Evolutionary conservation across 148 eudicot genomes (phyloP).

Genomic region (Vaccinium myrtillus): DNA sequence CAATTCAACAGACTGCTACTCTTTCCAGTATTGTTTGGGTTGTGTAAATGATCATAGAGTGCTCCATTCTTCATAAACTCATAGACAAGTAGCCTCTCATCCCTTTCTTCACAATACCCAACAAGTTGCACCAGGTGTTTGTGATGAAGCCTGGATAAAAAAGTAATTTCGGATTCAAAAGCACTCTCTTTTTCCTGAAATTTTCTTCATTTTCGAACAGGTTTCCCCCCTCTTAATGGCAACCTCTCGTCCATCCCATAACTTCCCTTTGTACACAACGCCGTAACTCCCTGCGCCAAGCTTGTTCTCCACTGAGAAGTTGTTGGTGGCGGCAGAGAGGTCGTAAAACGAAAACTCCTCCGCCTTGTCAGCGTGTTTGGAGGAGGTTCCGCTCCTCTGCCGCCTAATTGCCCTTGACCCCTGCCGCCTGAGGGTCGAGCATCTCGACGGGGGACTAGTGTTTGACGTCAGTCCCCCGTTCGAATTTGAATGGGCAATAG

Average conservation of each 20-base stretch:
- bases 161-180: conserved; percentile 81
- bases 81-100: conserved; percentile 83
- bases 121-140: conserved; percentile 91
- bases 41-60: conserved; percentile 77
- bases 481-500: conserved; percentile 54
- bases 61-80: conserved; percentile 96
- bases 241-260: conserved; percentile 79
- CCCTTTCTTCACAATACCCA: conserved; percentile 89
- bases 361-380: conserved; percentile 65
- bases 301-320: conserved; percentile 76
- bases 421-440: conserved; percentile 77
- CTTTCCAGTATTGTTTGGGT: conserved; percentile 60
- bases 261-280: conserved; percentile 78
- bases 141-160: conserved; percentile 84
- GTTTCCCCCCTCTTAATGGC: conserved; percentile 89
- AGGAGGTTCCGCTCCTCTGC: conserved; percentile 91
- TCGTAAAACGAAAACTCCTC: conserved; percentile 78
- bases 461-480: conserved; percentile 42
- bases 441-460: conserved; percentile 63
- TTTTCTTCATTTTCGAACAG: conserved; percentile 52
- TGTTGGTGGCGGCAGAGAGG: conserved; percentile 59
- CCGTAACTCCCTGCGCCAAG: conserved; percentile 94
- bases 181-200: conserved; percentile 87
- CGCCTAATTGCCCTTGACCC: conserved; percentile 74
- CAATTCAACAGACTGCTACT: conserved; percentile 56